phyloP scores from a whole-genome alignment of 1,139 yeast genomes.

The Suhomyces maxii region DNA sequence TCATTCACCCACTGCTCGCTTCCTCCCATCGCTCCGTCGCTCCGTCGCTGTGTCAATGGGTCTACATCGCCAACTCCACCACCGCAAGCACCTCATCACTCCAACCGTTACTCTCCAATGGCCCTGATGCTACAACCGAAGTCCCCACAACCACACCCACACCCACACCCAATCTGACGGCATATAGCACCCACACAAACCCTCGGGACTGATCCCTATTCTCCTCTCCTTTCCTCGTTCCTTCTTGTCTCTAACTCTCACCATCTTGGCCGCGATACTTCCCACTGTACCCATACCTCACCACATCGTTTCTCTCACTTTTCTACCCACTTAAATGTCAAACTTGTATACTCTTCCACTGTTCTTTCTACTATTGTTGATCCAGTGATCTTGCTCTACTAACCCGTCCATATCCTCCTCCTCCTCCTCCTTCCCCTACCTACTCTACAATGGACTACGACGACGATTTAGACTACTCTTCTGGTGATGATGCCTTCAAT shows the following conservation, averaged over 20 bases:
- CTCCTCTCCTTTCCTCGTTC: background rate
- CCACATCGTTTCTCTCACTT: background rate
- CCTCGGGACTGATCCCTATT: too few relatives aligned
- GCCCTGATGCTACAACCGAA: too few relatives aligned
- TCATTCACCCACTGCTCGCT: too few relatives aligned
- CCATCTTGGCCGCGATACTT: background rate
- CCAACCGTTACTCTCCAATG: too few relatives aligned
- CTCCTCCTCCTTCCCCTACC: background rate
- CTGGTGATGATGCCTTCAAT: conserved; percentile 39
- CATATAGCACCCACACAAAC: too few relatives aligned
- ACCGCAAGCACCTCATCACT: too few relatives aligned
- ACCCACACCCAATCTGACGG: too few relatives aligned
- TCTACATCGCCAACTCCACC: background rate
- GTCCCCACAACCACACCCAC: too few relatives aligned
- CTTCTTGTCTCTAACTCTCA: background rate
- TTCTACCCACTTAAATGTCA: background rate
- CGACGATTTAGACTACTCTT: conserved; percentile 46
- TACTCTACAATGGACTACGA: conserved; percentile 20
- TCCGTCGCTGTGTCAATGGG: too few relatives aligned
- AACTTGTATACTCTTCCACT: background rate
- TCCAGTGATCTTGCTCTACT: background rate
- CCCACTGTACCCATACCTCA: background rate
- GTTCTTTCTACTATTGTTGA: background rate
- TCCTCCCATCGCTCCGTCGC: too few relatives aligned
- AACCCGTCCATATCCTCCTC: background rate